phyloP scores from a whole-genome alignment of 2,329 filamentous ascomycete species.

The Arthrobotrys pseudoclavata region DNA sequence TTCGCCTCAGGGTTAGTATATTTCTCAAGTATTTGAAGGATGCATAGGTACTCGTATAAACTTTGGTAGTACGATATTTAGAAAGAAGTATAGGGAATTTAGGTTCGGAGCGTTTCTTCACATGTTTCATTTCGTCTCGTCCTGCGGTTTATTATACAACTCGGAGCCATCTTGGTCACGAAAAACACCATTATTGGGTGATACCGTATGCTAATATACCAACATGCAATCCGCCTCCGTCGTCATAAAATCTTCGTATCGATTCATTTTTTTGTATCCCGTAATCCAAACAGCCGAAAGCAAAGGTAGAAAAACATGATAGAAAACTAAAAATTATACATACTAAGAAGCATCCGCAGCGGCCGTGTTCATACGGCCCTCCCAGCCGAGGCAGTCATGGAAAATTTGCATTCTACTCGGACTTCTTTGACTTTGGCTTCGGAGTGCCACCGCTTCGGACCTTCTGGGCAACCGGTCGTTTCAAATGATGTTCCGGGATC shows the following conservation, averaged over 20 bases:
- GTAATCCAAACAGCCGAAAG: conserved; percentile 13
- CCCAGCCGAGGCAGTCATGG: not conserved
- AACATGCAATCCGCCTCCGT: not conserved
- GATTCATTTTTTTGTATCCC: conserved; percentile 19
- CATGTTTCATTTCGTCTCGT: not conserved
- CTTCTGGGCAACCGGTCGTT: conserved; percentile 73
- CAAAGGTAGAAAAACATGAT: not conserved
- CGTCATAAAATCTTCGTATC: conserved; percentile 13
- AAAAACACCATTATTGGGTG: not conserved
- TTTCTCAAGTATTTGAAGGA: not conserved
- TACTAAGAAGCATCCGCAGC: conserved; percentile 7
- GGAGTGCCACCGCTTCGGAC: conserved; percentile 53
- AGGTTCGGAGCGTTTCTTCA: not conserved
- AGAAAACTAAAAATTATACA: conserved; percentile 34
- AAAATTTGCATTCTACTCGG: conserved; percentile 14
- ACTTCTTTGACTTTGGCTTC: conserved; percentile 31
- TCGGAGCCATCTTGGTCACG: not conserved
- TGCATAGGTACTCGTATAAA: no score
- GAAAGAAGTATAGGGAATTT: no score
- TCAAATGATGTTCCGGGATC: conserved; percentile 91
- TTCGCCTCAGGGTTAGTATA: not conserved
- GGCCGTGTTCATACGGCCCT: not conserved
- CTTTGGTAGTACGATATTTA: no score
- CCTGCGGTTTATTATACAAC: conserved; percentile 8
- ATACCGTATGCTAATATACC: conserved; percentile 9